These are phyloP conservation scores for Alternaria gansuensis DNA, from an alignment of 2,329 filamentous ascomycete genomes.

Conservation along the genomic window DNA sequence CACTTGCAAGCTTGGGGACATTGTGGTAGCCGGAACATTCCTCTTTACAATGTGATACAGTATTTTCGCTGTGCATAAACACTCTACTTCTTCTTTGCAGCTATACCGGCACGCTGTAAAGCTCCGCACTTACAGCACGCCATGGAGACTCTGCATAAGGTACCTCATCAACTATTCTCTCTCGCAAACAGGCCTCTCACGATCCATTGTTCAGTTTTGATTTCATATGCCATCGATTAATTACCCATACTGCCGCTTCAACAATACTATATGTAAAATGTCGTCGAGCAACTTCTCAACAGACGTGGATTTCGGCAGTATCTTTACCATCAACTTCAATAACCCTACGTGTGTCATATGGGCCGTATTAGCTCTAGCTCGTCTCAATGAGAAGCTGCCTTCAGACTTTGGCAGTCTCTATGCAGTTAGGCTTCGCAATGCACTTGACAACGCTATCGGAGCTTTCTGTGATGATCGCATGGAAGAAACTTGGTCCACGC, in stretches of 20 bases:
- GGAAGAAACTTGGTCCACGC: background rate
- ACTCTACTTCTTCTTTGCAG: background rate
- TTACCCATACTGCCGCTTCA: background rate
- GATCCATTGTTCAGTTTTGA: background rate
- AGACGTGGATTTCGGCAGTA: background rate
- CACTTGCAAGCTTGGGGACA: background rate
- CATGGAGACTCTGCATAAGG: background rate
- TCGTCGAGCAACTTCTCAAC: background rate
- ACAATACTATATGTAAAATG: background rate
- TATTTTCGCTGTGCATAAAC: background rate
- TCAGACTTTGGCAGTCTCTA: background rate
- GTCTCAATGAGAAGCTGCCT: conserved; percentile 7
- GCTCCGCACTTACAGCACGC: background rate
- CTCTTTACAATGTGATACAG: background rate
- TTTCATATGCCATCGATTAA: background rate
- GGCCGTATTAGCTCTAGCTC: conserved; percentile 3
- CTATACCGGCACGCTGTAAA: background rate
- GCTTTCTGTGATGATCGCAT: background rate
- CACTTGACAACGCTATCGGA: background rate
- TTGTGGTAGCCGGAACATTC: background rate
- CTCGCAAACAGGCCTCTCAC: background rate
- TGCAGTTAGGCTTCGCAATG: background rate
- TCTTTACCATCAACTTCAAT: background rate
- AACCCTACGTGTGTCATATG: conserved; percentile 4
- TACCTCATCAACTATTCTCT: background rate